These are phyloP conservation scores for Pythium oligandrum DNA, from an alignment of 352 stramenopile species.

Conservation along the genomic window DNA sequence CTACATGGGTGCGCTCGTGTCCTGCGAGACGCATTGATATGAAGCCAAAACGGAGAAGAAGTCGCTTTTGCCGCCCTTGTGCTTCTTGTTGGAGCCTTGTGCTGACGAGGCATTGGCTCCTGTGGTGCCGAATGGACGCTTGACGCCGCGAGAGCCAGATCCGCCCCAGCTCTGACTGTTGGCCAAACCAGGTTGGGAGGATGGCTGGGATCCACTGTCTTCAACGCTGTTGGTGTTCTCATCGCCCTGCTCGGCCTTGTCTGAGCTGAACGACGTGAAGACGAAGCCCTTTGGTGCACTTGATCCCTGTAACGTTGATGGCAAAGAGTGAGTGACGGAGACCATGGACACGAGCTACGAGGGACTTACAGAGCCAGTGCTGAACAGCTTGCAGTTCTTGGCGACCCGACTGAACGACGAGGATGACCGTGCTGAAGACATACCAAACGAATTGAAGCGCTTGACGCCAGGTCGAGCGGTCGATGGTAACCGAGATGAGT, in stretches of 20 bases:
- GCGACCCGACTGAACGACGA: slow-evolving; percentile 68
- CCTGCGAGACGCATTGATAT: slow-evolving; percentile 55
- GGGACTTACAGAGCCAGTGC: slow-evolving; percentile 47
- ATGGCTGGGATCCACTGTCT: slow-evolving; percentile 2
- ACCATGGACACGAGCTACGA: not conserved
- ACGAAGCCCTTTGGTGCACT: slow-evolving; percentile 65
- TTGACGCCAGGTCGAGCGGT: slow-evolving; percentile 28
- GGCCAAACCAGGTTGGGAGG: slow-evolving; percentile 17
- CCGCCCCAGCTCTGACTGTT: slow-evolving; percentile 57
- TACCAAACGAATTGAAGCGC: slow-evolving; percentile 54
- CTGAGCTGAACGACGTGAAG: slow-evolving; percentile 63
- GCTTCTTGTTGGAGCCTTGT: slow-evolving; percentile 21
- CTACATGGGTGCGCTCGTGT: slow-evolving; percentile 28
- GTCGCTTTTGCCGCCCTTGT: slow-evolving; percentile 20
- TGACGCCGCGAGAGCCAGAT: slow-evolving; percentile 4
- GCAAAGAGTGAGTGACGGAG: not conserved
- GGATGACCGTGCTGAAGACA: slow-evolving; percentile 34
- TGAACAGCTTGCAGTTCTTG: slow-evolving; percentile 73
- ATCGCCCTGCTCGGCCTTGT: slow-evolving; percentile 31
- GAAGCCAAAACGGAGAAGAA: slow-evolving; percentile 71
- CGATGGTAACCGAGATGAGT: slow-evolving; percentile 1
- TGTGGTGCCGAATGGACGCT: slow-evolving; percentile 21
- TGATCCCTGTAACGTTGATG: not conserved
- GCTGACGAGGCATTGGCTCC: slow-evolving; percentile 1
- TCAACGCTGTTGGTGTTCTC: slow-evolving; percentile 29